Evolutionary conservation across 768 basidiomycete species (phyloP).

Genomic region (Tylopilus plumbeoviolaceoides): DNA sequence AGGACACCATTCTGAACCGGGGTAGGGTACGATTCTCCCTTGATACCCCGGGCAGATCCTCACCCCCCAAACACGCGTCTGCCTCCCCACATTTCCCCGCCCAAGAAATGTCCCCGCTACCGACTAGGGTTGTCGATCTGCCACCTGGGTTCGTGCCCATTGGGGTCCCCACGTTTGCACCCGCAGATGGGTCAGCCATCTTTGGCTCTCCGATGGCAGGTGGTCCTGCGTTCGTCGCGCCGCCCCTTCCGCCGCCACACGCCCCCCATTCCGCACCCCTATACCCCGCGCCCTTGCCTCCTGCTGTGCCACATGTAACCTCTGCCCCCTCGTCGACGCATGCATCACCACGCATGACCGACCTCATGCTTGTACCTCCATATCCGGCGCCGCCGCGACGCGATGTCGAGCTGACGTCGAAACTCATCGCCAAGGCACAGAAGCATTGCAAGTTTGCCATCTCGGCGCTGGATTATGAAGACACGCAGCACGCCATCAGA

Average conservation of each 20-base stretch:
- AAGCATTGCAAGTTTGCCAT: slow-evolving; percentile 93
- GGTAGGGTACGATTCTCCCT: slow-evolving; percentile 17
- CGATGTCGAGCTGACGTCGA: slow-evolving; percentile 53
- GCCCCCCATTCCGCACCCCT: slow-evolving; percentile 7
- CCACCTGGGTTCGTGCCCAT: slow-evolving; percentile 31
- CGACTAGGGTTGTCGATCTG: slow-evolving; percentile 16
- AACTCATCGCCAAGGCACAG: slow-evolving; percentile 70
- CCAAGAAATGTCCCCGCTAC: slow-evolving; percentile 14
- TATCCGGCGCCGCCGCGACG: slow-evolving; percentile 21
- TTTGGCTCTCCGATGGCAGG: slow-evolving; percentile 5
- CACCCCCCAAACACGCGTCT: slow-evolving; percentile 9
- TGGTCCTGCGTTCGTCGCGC: slow-evolving; percentile 7
- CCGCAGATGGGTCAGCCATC: slow-evolving; percentile 7
- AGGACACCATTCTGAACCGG: slow-evolving; percentile 14
- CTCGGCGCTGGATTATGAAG: slow-evolving; percentile 94
- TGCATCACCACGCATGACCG: neutral
- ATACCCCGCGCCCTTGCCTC: slow-evolving; percentile 8
- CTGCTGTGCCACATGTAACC: slow-evolving; percentile 13
- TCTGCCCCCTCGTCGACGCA: slow-evolving; percentile 3
- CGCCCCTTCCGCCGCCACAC: slow-evolving; percentile 18
- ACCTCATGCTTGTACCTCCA: slow-evolving; percentile 11
- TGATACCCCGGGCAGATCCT: slow-evolving; percentile 13
- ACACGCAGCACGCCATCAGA: slow-evolving; percentile 77
- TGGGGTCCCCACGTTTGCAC: slow-evolving; percentile 12
- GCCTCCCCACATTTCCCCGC: slow-evolving; percentile 10